These are phyloP conservation scores for Phialocephala sp. DNA, from an alignment of 2,329 filamentous ascomycete genomes.

Conservation along the genomic window DNA sequence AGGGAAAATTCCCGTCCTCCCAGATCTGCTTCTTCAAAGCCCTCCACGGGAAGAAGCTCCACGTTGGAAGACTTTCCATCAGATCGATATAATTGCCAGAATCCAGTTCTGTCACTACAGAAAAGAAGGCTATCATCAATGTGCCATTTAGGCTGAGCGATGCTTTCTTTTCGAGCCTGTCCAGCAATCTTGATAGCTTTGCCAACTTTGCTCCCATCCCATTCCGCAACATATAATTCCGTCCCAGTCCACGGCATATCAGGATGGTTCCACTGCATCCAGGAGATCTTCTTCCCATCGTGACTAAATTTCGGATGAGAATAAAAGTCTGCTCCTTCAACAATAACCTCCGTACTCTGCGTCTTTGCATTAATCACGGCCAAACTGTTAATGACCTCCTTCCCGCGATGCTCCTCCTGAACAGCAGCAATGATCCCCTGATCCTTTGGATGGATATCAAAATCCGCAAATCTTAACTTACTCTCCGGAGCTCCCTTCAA, in stretches of 20 bases:
- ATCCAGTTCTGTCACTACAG: slow-evolving; percentile 52
- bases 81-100: slow-evolving; percentile 54
- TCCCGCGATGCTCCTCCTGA: slow-evolving; percentile 55
- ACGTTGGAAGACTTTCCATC: slow-evolving; percentile 38
- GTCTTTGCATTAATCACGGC: slow-evolving; percentile 39
- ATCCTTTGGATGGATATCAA: slow-evolving; percentile 48
- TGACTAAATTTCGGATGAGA: slow-evolving; percentile 55
- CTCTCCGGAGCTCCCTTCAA: slow-evolving; percentile 40
- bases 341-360: slow-evolving; percentile 47
- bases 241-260: slow-evolving; percentile 57
- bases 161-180: slow-evolving; percentile 46
- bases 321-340: slow-evolving; percentile 58
- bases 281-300: slow-evolving; percentile 53
- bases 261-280: slow-evolving; percentile 61
- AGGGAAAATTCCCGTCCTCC: slow-evolving; percentile 36
- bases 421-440: slow-evolving; percentile 54
- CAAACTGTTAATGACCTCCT: slow-evolving; percentile 39
- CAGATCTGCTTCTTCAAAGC: slow-evolving; percentile 50
- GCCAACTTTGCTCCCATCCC: slow-evolving; percentile 45
- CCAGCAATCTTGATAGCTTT: slow-evolving; percentile 50
- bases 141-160: slow-evolving; percentile 58
- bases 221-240: slow-evolving; percentile 52
- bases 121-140: slow-evolving; percentile 55
- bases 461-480: slow-evolving; percentile 53
- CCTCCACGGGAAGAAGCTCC: slow-evolving; percentile 44